These are phyloP conservation scores for Colletotrichum kahawae DNA, from an alignment of 2,329 filamentous ascomycete species.

Conservation along the genomic window DNA sequence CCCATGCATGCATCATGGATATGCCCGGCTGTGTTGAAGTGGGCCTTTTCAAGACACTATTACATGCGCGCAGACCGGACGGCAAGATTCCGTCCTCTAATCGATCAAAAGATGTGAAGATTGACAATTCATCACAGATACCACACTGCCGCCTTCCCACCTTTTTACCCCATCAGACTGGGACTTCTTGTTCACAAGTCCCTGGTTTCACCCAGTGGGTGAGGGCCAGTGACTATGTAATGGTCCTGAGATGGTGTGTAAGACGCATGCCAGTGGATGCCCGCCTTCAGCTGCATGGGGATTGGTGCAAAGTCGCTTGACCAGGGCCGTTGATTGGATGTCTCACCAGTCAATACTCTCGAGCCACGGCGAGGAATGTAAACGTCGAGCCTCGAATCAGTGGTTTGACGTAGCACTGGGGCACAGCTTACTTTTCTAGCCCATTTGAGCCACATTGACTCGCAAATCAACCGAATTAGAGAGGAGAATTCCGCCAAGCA, in stretches of 20 bases:
- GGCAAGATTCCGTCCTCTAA: background rate
- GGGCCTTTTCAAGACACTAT: background rate
- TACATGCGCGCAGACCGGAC: background rate
- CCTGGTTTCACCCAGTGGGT: background rate
- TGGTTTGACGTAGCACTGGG: background rate
- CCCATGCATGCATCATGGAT: background rate
- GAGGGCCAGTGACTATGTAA: background rate
- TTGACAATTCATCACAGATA: background rate
- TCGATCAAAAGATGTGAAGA: background rate
- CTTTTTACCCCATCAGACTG: background rate
- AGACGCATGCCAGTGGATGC: background rate
- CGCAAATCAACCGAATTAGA: background rate
- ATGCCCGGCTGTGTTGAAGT: background rate
- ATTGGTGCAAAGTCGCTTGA: background rate
- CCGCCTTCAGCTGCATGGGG: background rate
- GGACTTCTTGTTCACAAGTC: background rate
- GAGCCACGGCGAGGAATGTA: background rate
- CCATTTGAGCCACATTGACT: background rate
- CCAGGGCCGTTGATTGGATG: background rate
- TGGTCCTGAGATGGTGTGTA: conserved; percentile 3
- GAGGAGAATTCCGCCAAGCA: background rate
- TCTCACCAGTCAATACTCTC: background rate
- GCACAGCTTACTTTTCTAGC: background rate
- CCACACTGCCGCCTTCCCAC: background rate
- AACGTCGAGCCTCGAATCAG: background rate